Percentiles rank a stretch among this genome's conserved stretches.
These are phyloP conservation scores for Cladosporium austrohemisphaericum DNA, from an alignment of 2,329 filamentous ascomycete species.

Conservation along the genomic window DNA sequence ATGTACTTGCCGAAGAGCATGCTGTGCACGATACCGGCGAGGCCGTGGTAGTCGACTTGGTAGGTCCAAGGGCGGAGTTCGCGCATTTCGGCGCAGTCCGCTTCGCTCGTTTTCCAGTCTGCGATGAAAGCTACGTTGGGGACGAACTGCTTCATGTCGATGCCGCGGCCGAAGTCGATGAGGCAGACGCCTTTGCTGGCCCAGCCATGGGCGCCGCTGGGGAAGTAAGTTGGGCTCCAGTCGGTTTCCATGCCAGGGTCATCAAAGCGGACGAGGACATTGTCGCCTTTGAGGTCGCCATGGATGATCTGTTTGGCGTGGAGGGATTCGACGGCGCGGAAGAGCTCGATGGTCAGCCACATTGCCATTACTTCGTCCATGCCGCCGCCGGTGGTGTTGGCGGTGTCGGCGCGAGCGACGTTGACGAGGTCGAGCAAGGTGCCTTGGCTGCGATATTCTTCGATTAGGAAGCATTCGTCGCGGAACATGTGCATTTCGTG, in stretches of 20 bases:
- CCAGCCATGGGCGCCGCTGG: conserved; percentile 76
- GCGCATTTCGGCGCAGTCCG: conserved; percentile 93
- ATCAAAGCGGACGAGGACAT: conserved; percentile 84
- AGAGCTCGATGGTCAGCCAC: conserved; percentile 90
- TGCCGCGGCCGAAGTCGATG: conserved; percentile 91
- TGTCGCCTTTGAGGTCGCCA: conserved; percentile 93
- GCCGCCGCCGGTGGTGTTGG: conserved; percentile 56
- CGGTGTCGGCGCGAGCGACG: conserved; percentile 59
- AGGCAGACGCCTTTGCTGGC: conserved; percentile 71
- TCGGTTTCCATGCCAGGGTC: conserved; percentile 37
- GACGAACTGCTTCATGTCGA: conserved; percentile 84
- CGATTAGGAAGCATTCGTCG: conserved; percentile 83
- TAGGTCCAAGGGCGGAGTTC: conserved; percentile 94
- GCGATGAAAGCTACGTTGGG: conserved; percentile 82
- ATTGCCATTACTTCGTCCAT: conserved; percentile 91
- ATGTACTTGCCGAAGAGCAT: conserved; percentile 95
- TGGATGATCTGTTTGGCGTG: conserved; percentile 78
- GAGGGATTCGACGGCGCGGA: conserved; percentile 83
- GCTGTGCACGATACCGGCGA: conserved; percentile 82
- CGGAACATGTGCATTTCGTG: conserved; percentile 90
- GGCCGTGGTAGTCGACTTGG: conserved; percentile 93
- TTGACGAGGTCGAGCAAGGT: conserved; percentile 96
- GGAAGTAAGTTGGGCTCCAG: conserved; percentile 64
- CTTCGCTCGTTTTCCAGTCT: conserved; percentile 84
- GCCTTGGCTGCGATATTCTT: conserved; percentile 84